These are phyloP conservation scores for Scytalidium lignicola DNA, from an alignment of 2,329 filamentous ascomycete genomes.

Conservation along the genomic window DNA sequence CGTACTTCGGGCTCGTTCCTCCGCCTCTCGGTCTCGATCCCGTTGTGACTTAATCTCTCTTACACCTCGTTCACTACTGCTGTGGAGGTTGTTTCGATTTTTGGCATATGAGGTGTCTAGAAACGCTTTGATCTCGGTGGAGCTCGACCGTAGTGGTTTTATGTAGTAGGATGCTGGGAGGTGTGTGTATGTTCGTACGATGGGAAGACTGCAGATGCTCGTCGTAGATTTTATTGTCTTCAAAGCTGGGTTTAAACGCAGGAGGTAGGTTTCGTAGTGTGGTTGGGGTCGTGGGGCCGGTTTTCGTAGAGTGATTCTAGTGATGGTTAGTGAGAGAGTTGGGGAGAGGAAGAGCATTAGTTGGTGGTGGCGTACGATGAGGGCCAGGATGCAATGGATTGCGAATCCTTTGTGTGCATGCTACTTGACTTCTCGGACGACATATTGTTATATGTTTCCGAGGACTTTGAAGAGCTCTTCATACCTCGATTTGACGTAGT, in stretches of 20 bases:
- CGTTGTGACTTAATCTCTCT: not conserved
- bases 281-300: not conserved
- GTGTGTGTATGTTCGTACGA: constrained; percentile 6
- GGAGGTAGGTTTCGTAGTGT: constrained; percentile 11
- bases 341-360: constrained; percentile 2
- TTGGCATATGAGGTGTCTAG: not conserved
- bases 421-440: not conserved
- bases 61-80: not conserved
- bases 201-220: constrained; percentile 6
- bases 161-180: constrained; percentile 8
- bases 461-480: not conserved
- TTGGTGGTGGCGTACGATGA: constrained; percentile 3
- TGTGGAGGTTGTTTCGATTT: not conserved
- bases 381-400: not conserved
- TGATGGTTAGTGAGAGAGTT: not conserved
- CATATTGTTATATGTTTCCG: not conserved
- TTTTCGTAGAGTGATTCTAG: not conserved
- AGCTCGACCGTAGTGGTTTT: constrained; percentile 6
- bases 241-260: constrained; percentile 8
- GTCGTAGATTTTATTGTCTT: constrained; percentile 4
- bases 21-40: not conserved
- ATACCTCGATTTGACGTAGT: not conserved
- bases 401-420: not conserved
- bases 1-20: not conserved
- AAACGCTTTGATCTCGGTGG: constrained; percentile 4